Evolutionary conservation across 352 stramenopile species (phyloP).

Genomic region (Phytophthora parvispora): DNA sequence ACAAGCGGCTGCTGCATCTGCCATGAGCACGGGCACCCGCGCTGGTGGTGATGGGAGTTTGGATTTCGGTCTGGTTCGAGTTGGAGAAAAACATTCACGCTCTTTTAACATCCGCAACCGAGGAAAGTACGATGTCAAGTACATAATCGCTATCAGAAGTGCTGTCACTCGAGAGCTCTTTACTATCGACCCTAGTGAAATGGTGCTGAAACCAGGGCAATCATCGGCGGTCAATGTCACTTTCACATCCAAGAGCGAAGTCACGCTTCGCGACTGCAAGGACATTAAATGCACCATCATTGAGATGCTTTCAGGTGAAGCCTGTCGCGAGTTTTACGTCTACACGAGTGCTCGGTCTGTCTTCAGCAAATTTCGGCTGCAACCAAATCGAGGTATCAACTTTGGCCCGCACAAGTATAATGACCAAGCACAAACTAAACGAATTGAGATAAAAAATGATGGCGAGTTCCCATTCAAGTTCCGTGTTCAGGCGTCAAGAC

Average conservation of each 20-base stretch:
- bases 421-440: conserved; percentile 75
- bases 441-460: conserved; percentile 95
- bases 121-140: conserved; percentile 96
- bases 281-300: conserved; percentile 95
- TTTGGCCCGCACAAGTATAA: conserved; percentile 95
- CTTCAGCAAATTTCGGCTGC: conserved; percentile 89
- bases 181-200: conserved; percentile 80
- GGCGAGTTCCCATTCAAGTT: conserved; percentile 95
- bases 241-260: conserved; percentile 85
- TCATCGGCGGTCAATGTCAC: conserved; percentile 76
- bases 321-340: conserved; percentile 91
- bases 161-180: conserved; percentile 75
- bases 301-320: conserved; percentile 93
- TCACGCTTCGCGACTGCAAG: conserved; percentile 91
- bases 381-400: conserved; percentile 92
- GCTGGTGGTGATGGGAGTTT: conserved; percentile 69
- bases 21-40: not conserved
- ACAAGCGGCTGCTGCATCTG: conserved; percentile 2
- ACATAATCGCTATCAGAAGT: conserved; percentile 71
- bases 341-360: conserved; percentile 81
- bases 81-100: conserved; percentile 87
- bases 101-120: conserved; percentile 91
- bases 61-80: conserved; percentile 94
- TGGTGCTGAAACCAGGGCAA: conserved; percentile 81
- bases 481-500: conserved; percentile 40